Evolutionary conservation across 768 basidiomycete species (phyloP).

Genomic region (Leccinellum albellum): DNA sequence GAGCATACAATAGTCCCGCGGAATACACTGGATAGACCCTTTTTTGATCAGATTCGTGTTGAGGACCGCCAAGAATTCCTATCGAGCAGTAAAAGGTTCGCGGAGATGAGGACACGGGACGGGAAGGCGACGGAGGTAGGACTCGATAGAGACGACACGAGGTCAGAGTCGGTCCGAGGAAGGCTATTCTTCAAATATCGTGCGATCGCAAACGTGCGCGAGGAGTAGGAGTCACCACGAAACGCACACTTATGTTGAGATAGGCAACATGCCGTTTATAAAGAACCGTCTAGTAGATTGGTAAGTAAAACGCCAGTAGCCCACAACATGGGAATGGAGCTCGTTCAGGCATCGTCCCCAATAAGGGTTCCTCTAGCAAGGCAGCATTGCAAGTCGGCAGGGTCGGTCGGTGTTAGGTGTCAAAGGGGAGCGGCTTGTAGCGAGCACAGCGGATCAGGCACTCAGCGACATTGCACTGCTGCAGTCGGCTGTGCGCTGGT

Average conservation of each 20-base stretch:
- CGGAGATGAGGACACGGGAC: background rate
- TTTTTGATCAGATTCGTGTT: too few species aligned
- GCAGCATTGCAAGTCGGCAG: background rate
- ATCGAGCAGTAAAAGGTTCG: background rate
- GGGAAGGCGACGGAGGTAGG: background rate
- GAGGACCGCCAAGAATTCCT: background rate
- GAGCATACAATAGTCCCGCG: background rate
- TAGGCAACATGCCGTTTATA: background rate
- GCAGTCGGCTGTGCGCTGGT: background rate
- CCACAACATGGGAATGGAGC: background rate
- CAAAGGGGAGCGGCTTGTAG: background rate
- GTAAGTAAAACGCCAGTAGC: background rate
- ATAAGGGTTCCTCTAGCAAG: background rate
- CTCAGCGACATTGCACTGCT: background rate
- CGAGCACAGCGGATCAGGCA: background rate
- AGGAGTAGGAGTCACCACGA: background rate
- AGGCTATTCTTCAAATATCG: background rate
- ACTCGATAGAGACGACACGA: background rate
- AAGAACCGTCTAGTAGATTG: background rate
- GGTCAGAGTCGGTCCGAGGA: background rate
- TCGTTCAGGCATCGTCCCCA: background rate
- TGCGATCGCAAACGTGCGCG: slow-evolving; percentile 1
- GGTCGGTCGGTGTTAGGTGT: background rate
- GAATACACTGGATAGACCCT: background rate
- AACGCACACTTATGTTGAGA: background rate